Conservation (phyloP, 1,139 yeast species). For the Nadsonia starkeyi-henricii region DNA sequence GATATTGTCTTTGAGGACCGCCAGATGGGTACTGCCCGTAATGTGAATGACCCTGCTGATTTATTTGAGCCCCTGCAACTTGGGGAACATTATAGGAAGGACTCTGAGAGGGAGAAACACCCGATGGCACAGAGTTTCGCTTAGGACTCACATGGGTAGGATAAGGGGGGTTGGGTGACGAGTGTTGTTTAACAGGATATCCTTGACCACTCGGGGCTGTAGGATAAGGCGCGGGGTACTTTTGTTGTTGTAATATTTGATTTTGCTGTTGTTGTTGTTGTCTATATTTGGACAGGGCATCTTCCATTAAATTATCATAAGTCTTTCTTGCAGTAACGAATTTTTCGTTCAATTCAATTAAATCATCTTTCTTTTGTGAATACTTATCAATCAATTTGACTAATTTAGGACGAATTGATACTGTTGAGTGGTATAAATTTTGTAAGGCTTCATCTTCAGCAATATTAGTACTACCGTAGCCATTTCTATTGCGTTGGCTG, state of each 20-base stretch:
- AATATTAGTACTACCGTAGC: constrained; percentile 15
- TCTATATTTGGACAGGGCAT: constrained; percentile 19
- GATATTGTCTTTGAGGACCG: neutral
- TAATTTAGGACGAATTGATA: constrained; percentile 60
- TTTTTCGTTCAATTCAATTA: constrained; percentile 54
- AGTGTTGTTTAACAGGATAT: neutral
- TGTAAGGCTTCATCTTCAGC: constrained; percentile 35
- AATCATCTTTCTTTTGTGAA: constrained; percentile 59
- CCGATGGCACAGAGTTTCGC: too few relatives aligned
- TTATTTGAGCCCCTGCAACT: neutral
- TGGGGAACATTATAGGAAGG: too few relatives aligned
- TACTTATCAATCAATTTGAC: constrained; percentile 65
- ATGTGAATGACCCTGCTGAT: neutral
- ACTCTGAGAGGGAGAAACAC: too few relatives aligned
- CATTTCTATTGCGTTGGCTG: constrained; percentile 13
- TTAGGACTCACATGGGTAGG: neutral
- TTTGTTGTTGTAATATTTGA: neutral
- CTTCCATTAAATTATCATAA: constrained; percentile 59
- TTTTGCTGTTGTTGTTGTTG: neutral
- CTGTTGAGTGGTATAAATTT: constrained; percentile 48
- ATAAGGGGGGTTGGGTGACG: neutral
- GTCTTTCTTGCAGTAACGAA: constrained; percentile 50
- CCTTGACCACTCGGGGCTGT: neutral
- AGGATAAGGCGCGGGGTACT: neutral
- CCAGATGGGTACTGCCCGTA: neutral